Evolutionary conservation across 2,329 filamentous ascomycete genomes (phyloP).

Genomic region (Diplodia mutila): DNA sequence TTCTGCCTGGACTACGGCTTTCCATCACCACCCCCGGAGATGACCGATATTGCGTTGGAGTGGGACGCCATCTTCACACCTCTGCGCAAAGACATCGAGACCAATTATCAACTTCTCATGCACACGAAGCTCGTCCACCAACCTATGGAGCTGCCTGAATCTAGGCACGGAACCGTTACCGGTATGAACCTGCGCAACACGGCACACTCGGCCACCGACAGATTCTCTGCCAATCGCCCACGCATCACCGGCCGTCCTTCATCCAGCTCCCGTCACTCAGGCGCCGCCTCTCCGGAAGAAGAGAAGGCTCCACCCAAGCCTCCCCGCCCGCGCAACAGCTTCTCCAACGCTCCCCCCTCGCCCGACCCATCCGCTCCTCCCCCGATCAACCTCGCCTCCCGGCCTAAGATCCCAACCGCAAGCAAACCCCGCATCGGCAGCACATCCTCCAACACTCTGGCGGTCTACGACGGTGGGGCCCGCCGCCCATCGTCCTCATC

Average conservation of each 20-base stretch:
- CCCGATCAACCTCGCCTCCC: slow-evolving; percentile 31
- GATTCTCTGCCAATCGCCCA: slow-evolving; percentile 34
- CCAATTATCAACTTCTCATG: slow-evolving; percentile 62
- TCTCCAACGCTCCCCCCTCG: slow-evolving; percentile 18
- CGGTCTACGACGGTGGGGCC: slow-evolving; percentile 15
- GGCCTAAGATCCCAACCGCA: slow-evolving; percentile 35
- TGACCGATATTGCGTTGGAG: slow-evolving; percentile 69
- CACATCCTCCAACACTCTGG: slow-evolving; percentile 1
- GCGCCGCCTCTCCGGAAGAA: background rate
- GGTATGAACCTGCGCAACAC: slow-evolving; percentile 53
- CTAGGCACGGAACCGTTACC: slow-evolving; percentile 50
- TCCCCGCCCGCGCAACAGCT: slow-evolving; percentile 14
- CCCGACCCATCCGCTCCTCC: slow-evolving; percentile 18
- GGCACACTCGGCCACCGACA: slow-evolving; percentile 29
- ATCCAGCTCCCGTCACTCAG: slow-evolving; percentile 26
- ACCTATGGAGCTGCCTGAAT: slow-evolving; percentile 55
- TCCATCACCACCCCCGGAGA: slow-evolving; percentile 71
- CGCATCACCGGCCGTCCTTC: slow-evolving; percentile 33
- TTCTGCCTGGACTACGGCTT: slow-evolving; percentile 72
- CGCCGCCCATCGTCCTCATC: slow-evolving; percentile 49
- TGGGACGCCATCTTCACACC: slow-evolving; percentile 69
- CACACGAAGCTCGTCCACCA: slow-evolving; percentile 68
- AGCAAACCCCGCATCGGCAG: slow-evolving; percentile 22
- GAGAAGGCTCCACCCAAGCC: slow-evolving; percentile 22
- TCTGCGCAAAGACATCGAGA: slow-evolving; percentile 68